phyloP scores from a whole-genome alignment of 805 yeast genomes.

The Yamadazyma akitaensis region DNA sequence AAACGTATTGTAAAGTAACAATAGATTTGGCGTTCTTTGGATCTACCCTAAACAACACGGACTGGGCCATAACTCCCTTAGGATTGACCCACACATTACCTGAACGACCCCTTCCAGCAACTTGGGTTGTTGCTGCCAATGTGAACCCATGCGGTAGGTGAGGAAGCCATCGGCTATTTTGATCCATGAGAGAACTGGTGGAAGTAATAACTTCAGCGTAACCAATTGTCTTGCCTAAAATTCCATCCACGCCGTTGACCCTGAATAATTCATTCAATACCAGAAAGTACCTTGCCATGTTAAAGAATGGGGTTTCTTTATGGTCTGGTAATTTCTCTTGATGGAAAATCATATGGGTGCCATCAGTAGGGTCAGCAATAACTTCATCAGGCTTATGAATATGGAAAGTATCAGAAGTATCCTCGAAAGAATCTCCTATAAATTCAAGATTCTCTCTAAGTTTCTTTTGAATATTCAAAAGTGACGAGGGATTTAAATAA shows the following conservation, averaged over 20 bases:
- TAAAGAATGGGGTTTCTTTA: conserved; percentile 69
- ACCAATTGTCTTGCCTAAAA: conserved; percentile 60
- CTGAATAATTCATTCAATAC: conserved; percentile 29
- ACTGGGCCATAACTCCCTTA: conserved; percentile 81
- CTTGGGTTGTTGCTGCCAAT: conserved; percentile 75
- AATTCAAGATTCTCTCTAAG: conserved; percentile 36
- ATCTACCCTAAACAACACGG: conserved; percentile 61
- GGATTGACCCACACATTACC: conserved; percentile 97
- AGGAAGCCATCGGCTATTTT: conserved; percentile 57
- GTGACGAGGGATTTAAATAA: conserved; percentile 24
- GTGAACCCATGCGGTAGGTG: conserved; percentile 68
- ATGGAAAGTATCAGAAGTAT: conserved; percentile 55
- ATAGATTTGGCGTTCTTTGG: conserved; percentile 48
- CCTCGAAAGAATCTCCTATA: conserved; percentile 37
- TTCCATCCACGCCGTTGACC: conserved; percentile 19
- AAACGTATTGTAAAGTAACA: conserved; percentile 82
- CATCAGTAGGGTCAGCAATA: conserved; percentile 15
- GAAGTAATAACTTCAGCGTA: conserved; percentile 92
- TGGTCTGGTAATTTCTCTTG: conserved; percentile 48
- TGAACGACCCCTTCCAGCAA: conserved; percentile 91
- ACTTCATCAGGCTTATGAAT: conserved; percentile 38
- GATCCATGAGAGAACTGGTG: conserved; percentile 74
- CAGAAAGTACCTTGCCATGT: conserved; percentile 53
- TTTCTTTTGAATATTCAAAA: conserved; percentile 31
- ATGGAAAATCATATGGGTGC: conserved; percentile 50